Conservation (phyloP, 805 yeast species). For the Metschnikowia dekortorum region DNA sequence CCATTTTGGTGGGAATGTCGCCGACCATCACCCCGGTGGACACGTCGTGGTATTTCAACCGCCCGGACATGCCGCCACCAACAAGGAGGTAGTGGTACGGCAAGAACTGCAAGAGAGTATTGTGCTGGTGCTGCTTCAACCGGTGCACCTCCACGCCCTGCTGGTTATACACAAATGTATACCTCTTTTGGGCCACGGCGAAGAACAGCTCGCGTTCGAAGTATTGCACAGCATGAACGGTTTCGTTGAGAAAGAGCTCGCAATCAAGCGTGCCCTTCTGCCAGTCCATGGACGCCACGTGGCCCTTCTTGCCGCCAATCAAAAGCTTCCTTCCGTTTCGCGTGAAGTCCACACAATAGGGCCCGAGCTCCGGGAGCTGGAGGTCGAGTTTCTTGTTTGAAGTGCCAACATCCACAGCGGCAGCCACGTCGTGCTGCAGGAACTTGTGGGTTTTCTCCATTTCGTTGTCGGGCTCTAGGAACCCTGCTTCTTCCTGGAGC, state of each 20-base stretch:
- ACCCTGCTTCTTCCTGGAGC: conserved; percentile 80
- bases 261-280: conserved; percentile 75
- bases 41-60: conserved; percentile 88
- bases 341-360: conserved; percentile 76
- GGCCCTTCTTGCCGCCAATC: conserved; percentile 89
- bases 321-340: conserved; percentile 84
- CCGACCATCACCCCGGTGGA: conserved; percentile 85
- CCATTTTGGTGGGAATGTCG: conserved; percentile 81
- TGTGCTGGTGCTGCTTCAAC: conserved; percentile 84
- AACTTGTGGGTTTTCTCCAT: conserved; percentile 90
- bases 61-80: conserved; percentile 87
- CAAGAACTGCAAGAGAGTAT: conserved; percentile 75
- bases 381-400: conserved; percentile 72
- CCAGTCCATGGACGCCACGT: conserved; percentile 96
- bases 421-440: conserved; percentile 70
- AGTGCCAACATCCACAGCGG: conserved; percentile 73
- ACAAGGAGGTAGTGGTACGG: conserved; percentile 89
- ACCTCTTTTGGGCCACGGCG: conserved; percentile 96
- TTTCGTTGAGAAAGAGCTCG: conserved; percentile 82
- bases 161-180: conserved; percentile 87
- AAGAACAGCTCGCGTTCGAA: conserved; percentile 89
- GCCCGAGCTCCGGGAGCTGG: conserved; percentile 74
- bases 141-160: conserved; percentile 90
- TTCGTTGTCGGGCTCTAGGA: conserved; percentile 80
- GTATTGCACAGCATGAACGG: conserved; percentile 85